These are phyloP conservation scores for Sporothrix variecibatus DNA, from an alignment of 2,329 filamentous ascomycete species.

Conservation along the genomic window DNA sequence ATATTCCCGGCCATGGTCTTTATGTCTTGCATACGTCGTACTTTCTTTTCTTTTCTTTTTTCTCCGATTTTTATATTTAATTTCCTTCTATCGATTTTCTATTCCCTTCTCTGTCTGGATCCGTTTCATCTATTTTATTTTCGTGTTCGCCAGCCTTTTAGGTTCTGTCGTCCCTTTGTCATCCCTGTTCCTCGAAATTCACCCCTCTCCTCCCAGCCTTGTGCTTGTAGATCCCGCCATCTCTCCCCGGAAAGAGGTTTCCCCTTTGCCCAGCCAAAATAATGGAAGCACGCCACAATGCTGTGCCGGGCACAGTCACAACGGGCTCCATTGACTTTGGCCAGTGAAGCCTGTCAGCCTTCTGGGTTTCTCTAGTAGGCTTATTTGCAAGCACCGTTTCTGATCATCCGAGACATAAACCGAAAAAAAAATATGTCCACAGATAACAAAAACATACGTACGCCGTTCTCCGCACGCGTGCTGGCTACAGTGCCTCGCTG, in stretches of 20 bases:
- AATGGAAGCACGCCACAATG: background rate
- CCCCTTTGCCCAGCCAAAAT: background rate
- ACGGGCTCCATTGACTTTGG: background rate
- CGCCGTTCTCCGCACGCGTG: background rate
- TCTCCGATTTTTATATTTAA: background rate
- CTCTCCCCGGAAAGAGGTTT: background rate
- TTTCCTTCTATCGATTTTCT: background rate
- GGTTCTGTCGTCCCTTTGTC: background rate
- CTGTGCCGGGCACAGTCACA: background rate
- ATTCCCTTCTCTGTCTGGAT: background rate
- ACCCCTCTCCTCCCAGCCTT: background rate
- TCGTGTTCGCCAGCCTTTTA: background rate
- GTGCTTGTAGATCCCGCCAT: conserved; percentile 7
- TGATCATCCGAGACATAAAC: background rate
- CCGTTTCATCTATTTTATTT: background rate
- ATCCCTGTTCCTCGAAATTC: background rate
- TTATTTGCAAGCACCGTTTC: too few relatives aligned
- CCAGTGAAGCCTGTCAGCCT: background rate
- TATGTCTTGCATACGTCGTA: background rate
- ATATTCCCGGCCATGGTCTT: background rate
- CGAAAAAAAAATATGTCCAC: background rate
- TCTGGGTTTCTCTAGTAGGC: background rate
- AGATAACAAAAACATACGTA: background rate
- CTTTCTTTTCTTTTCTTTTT: background rate
- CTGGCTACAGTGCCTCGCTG: background rate